phyloP scores from a whole-genome alignment of 2,329 filamentous ascomycete species.

The Calonectria crousiana region DNA sequence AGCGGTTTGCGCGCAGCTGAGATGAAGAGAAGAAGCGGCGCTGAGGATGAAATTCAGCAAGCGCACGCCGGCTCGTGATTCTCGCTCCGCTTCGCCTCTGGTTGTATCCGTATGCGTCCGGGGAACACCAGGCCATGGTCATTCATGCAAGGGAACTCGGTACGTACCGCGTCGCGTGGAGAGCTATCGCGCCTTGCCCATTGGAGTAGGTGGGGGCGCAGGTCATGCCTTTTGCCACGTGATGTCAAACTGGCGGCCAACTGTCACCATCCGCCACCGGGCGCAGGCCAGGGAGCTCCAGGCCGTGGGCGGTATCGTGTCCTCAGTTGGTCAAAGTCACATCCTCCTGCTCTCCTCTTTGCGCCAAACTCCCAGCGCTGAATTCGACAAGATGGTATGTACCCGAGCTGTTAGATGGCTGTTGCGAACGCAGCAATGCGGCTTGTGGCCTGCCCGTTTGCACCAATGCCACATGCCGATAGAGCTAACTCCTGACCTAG shows the following conservation, averaged over 20 bases:
- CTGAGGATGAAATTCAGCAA: not conserved
- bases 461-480: not conserved
- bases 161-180: conserved; percentile 2
- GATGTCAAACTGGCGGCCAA: conserved; percentile 35
- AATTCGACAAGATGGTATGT: conserved; percentile 42
- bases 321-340: conserved; percentile 41
- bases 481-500: conserved; percentile 49
- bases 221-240: conserved; percentile 39
- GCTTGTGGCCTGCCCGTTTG: not conserved
- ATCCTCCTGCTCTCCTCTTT: conserved; percentile 29
- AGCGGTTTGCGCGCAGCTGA: not conserved
- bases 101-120: not conserved
- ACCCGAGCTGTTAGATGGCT: not conserved
- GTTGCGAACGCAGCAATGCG: not conserved
- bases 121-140: not conserved
- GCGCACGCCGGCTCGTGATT: conserved; percentile 10
- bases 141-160: not conserved
- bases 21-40: not conserved
- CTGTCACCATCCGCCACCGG: conserved; percentile 44
- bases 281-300: conserved; percentile 39
- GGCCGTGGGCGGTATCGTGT: conserved; percentile 46
- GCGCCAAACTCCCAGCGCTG: conserved; percentile 30
- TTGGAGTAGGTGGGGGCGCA: conserved; percentile 37
- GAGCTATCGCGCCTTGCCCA: not conserved
- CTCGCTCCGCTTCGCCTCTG: conserved; percentile 1